A percentile compares a stretch with the other conserved stretches of the same genome.
Evolutionary conservation across 345 rosid genomes (phyloP).

Genomic region (Lumnitzera racemosa): DNA sequence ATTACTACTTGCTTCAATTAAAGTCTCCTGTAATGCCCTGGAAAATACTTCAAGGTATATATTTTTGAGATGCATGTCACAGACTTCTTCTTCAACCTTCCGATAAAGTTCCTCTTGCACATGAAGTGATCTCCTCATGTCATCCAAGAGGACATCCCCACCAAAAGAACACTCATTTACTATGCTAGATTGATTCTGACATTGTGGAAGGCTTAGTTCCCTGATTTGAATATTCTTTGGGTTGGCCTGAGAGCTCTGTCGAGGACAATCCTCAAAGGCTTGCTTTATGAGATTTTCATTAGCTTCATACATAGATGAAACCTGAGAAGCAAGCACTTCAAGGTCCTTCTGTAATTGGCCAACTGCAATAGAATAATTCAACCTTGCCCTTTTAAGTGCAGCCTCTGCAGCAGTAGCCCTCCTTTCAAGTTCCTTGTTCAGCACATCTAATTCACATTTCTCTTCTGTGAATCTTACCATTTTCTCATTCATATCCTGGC

Average conservation of each 20-base stretch:
- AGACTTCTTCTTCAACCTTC: constrained; percentile 78
- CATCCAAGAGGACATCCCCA: constrained; percentile 66
- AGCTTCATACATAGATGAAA: constrained; percentile 81
- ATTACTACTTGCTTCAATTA: constrained; percentile 51
- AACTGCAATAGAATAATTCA: constrained; percentile 93
- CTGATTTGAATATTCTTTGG: constrained; percentile 20
- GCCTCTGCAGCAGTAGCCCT: constrained; percentile 75
- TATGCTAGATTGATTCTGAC: constrained; percentile 36
- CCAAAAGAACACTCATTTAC: constrained; percentile 42
- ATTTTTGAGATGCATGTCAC: constrained; percentile 59
- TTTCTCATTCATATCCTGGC: constrained; percentile 52
- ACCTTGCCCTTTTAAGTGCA: constrained; percentile 89
- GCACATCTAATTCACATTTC: constrained; percentile 47
- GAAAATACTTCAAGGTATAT: constrained; percentile 77
- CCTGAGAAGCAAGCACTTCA: constrained; percentile 84
- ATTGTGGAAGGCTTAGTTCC: constrained; percentile 23
- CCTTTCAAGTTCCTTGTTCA: constrained; percentile 74
- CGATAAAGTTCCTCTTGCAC: constrained; percentile 69
- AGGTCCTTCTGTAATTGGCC: constrained; percentile 93
- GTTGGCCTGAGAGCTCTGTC: constrained; percentile 26
- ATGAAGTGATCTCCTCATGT: constrained; percentile 68
- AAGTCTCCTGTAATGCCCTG: constrained; percentile 51
- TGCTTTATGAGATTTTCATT: constrained; percentile 86
- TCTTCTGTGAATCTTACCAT: constrained; percentile 57
- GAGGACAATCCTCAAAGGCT: constrained; percentile 61